Evolutionary conservation across 331 rosid genomes (phyloP), one percentile per base, ranked within the genome.

Genomic region (Malus hybrid): DNA sequence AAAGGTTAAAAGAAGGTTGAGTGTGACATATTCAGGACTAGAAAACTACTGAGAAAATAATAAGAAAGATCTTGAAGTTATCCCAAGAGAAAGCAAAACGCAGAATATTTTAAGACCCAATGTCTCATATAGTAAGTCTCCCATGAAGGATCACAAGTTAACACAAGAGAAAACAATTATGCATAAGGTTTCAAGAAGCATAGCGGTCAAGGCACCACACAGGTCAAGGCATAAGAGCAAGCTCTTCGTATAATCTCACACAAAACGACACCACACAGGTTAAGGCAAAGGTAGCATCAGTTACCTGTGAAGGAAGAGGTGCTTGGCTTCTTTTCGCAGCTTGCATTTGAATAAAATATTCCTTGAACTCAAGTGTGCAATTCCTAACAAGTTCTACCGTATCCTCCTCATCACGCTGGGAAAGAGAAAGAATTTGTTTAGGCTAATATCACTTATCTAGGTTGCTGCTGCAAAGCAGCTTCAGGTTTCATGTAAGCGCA

Each of bases 321-420:
- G 90, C 91, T 82, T 94, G 96, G 84, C 95, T 90, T 83, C 97
- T 81, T 83, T 94, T 91, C 66, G 97, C 96, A 3, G 91, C 93
- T 89, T 94, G 99, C 97, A 94, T 94, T 87, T 94, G 99, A 77
- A 94, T 84, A 82, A 92, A 94, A 81, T 94, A 94, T 90, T 92
- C 93, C 84, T 94, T 94, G 80, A 89, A 94, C 85, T 94, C 99
- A 70, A 80, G 76, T 44, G 84, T 82, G 77, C 97, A 94, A 82
- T 65, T 90, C 77, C 86, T 83, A 65, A 92, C 97, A 75, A 92
- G 90, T 73, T 92, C 91, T 52, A 29, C 82, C 96, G 90, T 92
- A 88, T 90, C 99, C 79, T 95, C 93, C 73, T 72, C 97, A 75
- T 95, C 99, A 65, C 99, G 97, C 97, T 92, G 83, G 71, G 84